Percentiles rank a stretch among this genome's conserved stretches.
phyloP scores from a whole-genome alignment of 2,329 filamentous ascomycete genomes.

The Fusarium scirpi region DNA sequence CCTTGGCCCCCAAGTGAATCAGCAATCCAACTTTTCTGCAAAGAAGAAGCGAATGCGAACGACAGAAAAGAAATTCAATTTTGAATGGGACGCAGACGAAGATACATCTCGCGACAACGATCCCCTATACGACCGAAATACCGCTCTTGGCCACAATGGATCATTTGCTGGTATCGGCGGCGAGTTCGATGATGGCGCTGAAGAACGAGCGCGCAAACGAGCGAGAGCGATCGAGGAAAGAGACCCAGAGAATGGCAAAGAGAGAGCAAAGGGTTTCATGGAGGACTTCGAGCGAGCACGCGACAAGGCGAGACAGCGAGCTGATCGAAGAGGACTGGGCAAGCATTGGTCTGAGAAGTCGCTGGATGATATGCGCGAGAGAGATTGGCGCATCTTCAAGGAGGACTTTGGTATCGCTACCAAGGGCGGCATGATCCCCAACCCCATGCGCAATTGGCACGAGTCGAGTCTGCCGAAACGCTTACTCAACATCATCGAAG shows the following conservation, averaged over 20 bases:
- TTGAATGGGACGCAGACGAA: conserved; percentile 96
- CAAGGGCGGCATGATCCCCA: conserved; percentile 90
- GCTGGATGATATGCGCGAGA: conserved; percentile 92
- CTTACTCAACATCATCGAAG: conserved; percentile 82
- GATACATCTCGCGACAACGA: conserved; percentile 81
- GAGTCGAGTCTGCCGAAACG: conserved; percentile 84
- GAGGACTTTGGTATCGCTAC: conserved; percentile 98
- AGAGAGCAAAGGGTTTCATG: conserved; percentile 82
- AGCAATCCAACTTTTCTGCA: conserved; percentile 86
- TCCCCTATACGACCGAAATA: conserved; percentile 71
- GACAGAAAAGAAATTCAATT: conserved; percentile 98
- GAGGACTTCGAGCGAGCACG: conserved; percentile 80
- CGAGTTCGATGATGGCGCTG: conserved; percentile 65
- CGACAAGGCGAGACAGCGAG: conserved; percentile 76
- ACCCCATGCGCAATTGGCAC: conserved; percentile 94
- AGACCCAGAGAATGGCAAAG: conserved; percentile 80
- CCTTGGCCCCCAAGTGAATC: conserved; percentile 89
- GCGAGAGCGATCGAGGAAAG: conserved; percentile 78
- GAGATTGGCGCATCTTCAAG: conserved; percentile 99
- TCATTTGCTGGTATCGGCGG: conserved; percentile 63
- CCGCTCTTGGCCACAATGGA: conserved; percentile 47
- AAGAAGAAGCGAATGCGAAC: conserved; percentile 96
- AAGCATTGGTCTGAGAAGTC: conserved; percentile 97
- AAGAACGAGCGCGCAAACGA: conserved; percentile 67
- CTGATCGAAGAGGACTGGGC: conserved; percentile 79